These are phyloP conservation scores for Talaromyces sp. DNA, from an alignment of 2,329 filamentous ascomycete genomes.

Conservation along the genomic window DNA sequence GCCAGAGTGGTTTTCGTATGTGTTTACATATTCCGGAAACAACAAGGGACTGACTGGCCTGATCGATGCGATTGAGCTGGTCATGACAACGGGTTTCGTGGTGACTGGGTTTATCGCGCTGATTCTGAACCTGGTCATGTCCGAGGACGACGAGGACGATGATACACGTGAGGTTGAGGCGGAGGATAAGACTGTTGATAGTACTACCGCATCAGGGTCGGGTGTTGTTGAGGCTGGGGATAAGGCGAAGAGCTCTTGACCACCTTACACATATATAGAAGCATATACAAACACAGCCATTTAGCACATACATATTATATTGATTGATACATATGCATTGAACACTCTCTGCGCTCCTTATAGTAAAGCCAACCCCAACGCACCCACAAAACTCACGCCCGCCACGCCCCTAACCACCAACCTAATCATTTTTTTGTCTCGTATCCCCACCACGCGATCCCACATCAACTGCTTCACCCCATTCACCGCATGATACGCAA, in stretches of 20 bases:
- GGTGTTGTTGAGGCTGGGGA: too few species aligned
- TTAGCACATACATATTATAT: too few species aligned
- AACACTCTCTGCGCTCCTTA: neutral
- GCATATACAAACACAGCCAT: neutral
- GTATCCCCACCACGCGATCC: constrained; percentile 60
- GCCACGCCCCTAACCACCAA: constrained; percentile 25
- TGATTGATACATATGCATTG: too few species aligned
- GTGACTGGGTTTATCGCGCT: constrained; percentile 69
- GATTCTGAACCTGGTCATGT: constrained; percentile 66
- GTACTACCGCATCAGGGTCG: too few species aligned
- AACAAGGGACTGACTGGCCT: constrained; percentile 66
- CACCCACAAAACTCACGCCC: constrained; percentile 3
- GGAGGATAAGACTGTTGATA: neutral
- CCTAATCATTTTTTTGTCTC: constrained; percentile 59
- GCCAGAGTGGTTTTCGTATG: constrained; percentile 43
- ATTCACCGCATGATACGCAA: constrained; percentile 64
- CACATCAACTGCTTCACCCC: constrained; percentile 67
- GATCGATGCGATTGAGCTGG: constrained; percentile 51
- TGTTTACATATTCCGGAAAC: constrained; percentile 41
- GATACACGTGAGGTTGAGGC: constrained; percentile 20
- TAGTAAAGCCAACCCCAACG: constrained; percentile 4
- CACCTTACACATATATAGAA: too few species aligned
- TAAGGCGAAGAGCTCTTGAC: constrained; percentile 4
- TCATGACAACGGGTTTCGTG: constrained; percentile 60
- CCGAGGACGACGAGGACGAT: constrained; percentile 69